Base-by-base conservation (phyloP, 495 filamentous ascomycete species). In the Podospora pseudoanserina region DNA sequence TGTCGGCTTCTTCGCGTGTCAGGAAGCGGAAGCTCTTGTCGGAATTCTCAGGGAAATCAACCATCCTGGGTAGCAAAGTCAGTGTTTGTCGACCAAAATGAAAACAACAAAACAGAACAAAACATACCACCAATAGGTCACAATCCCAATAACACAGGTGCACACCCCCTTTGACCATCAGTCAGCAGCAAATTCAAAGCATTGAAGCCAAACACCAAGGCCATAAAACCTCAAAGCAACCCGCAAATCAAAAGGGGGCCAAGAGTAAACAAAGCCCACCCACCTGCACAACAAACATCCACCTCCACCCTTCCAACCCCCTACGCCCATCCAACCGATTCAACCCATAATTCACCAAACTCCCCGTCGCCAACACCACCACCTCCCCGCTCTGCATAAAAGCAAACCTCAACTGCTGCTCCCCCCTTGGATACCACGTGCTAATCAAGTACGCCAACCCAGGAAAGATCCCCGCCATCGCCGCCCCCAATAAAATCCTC, bases 391-490 rank as follows among this genome's bases (percentile, higher is more conserved):
- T 86, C 76, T 93, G 90, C 69, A 93, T 77, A 68, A 89, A 89
- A 0, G 90, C 90, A 72, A 90, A 93, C 7, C 91, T 86, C 30
- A 91, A 82, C 77, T 93, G 91, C 74, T 91, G 88, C 76, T 93
- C 90, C 19, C 78, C 73, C 34, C 90, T 81, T 11, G 87, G 87
- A 66, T 93, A 93, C 90, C 90, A 92, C 15, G 87, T 86, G 58
- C 86, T 88, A 65, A 92, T 89, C 2, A 93, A 80, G 74, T 91
- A 89, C 6, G 86, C 88, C 49, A 92, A 69, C 0, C 90, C 90
- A 0, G 90, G 91, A 64, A 90, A 93, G 44, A 93, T 87, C 6
- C 89, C 90, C 27, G 86, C 84, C 82, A 86, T 89, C 16, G 83
- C 79, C 16, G 91, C 89, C 15, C 91, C 91, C 3, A 92, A 83